Percentiles rank a stretch among this genome's conserved stretches.
These are phyloP conservation scores for Westerdykella ornata DNA, from an alignment of 2,329 filamentous ascomycete genomes.

Conservation along the genomic window DNA sequence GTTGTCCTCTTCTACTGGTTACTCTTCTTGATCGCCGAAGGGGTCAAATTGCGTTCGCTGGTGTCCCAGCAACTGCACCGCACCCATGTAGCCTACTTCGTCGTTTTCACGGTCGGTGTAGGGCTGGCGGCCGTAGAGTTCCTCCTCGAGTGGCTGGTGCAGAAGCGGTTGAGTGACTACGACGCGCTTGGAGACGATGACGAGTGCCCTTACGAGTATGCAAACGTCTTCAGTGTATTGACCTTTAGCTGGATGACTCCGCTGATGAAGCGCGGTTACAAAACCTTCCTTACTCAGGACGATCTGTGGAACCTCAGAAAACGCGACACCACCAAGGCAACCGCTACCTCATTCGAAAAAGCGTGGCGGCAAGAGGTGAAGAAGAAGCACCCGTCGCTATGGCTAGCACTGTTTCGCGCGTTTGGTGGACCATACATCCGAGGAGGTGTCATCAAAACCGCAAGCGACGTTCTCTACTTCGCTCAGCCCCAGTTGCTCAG, in stretches of 20 bases:
- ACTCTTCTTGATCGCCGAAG: slow-evolving; percentile 69
- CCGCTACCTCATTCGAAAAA: slow-evolving; percentile 61
- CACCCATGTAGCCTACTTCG: slow-evolving; percentile 65
- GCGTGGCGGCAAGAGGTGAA: slow-evolving; percentile 72
- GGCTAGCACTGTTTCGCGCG: slow-evolving; percentile 74
- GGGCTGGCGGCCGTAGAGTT: slow-evolving; percentile 67
- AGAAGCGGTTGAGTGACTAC: slow-evolving; percentile 66
- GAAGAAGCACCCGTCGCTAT: slow-evolving; percentile 70
- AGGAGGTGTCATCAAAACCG: slow-evolving; percentile 79
- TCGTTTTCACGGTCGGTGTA: slow-evolving; percentile 65
- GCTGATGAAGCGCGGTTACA: slow-evolving; percentile 92
- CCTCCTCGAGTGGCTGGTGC: slow-evolving; percentile 75
- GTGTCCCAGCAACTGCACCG: slow-evolving; percentile 68
- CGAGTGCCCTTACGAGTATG: slow-evolving; percentile 78
- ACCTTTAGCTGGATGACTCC: slow-evolving; percentile 99
- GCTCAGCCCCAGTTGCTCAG: slow-evolving; percentile 85
- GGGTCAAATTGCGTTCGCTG: slow-evolving; percentile 79
- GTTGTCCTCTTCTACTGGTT: slow-evolving; percentile 91
- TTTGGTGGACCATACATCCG: slow-evolving; percentile 80
- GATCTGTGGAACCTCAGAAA: slow-evolving; percentile 89
- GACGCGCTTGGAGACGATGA: slow-evolving; percentile 61
- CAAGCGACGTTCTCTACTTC: slow-evolving; percentile 81
- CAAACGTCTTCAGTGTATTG: slow-evolving; percentile 84
- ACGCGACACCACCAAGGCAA: slow-evolving; percentile 69
- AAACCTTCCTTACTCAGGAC: slow-evolving; percentile 83